Evolutionary conservation across 2,329 filamentous ascomycete genomes (phyloP), one percentile per base, ranked within the genome.

Genomic region (Periconia sp.): DNA sequence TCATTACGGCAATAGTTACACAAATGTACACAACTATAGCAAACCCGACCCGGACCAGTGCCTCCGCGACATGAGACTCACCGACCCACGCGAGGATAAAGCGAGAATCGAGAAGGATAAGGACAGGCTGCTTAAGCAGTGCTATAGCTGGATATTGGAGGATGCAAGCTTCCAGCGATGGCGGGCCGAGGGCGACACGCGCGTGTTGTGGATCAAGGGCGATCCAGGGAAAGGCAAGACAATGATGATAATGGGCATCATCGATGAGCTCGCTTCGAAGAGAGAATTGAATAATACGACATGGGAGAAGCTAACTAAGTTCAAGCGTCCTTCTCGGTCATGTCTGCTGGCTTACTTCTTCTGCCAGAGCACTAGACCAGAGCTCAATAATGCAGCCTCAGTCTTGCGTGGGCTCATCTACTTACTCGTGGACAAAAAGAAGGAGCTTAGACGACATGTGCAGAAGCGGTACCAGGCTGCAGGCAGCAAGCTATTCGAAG

Each of bases 331-430:
- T 47, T 30, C 37, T 16, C 23, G 13, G 16, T 18, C 50, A 16
- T 42, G 23, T 16, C 28, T 40, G 25, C 23, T 54, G 11, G 31
- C 45, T 0, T 73, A 58, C 45, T 76, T 76, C 57, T 74, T 79
- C 57, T 78, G 72, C 53, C 67, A 79, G 50, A 59, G 59, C 16
- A 69, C 68, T 5, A 50, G 74, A 24, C n/a, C 43, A 0, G 36
- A 52, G 1, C 17, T 75, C 10, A 76, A 73, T 44, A 73, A 53
- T 31, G 69, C 70, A 0, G 61, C 50, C 0, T 60, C 72, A 1
- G 68, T 78, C 0, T 48, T 79, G 1, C 66, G 72, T 0, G 73
- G 77, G 0, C 59, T 80, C 0, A 63, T 78, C 0, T 77, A 66
- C 30, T 24, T 71, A 7, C 59, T 81, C 0, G 40, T 71, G 3